Base-by-base conservation (phyloP, 2,329 filamentous ascomycete species). In the Chrysoporthe puriensis region DNA sequence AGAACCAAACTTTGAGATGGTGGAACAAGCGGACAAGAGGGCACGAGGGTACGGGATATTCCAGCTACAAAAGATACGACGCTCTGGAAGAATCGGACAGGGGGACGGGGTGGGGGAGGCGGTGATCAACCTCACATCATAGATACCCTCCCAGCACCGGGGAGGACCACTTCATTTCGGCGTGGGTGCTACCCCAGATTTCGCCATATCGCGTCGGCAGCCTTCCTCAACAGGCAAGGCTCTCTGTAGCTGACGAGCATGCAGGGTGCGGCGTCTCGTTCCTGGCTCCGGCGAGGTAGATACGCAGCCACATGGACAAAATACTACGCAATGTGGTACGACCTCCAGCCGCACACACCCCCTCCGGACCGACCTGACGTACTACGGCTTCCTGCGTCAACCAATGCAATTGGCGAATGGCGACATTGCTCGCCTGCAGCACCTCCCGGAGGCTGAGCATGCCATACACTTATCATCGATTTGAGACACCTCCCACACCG, bases 121-220 rank as follows among this genome's bases (percentile, higher is more conserved):
- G 32, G 14, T 57, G 42, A 64, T 54, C 62, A 56, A 59, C 26
- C 60, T 63, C 44, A 46, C 34, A 66, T 48, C 62, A 43, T 32
- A 43, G 64, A 44, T 54, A 13, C 36, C 34, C 48, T 63, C 60
- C 66, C 59, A 65, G 48, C 62, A 32, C 3, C 26, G 56, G 56
- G 21, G 43, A 69, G 62, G 65, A 40, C 56, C 50, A 63, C 56
- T 36, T 44, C 46, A 18, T 60, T 44, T 59, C 54, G 52, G 44
- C 13, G 43, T 50, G 61, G 62, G 46, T 64, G 62, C 61, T 54
- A 67, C 66, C 66, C 62, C 66, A 65, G 66, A 60, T 42, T 42
- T 21, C 42, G 57, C 62, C 54, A 64, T 59, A 60, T 63, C 21
- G 21, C 57, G 48, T 34, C 61, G 67, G 64, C 42, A 63, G 32